These are phyloP conservation scores for Miscanthus lutarioriparius DNA, from an alignment of 176 grass and related monocot species.

Conservation along the genomic window DNA sequence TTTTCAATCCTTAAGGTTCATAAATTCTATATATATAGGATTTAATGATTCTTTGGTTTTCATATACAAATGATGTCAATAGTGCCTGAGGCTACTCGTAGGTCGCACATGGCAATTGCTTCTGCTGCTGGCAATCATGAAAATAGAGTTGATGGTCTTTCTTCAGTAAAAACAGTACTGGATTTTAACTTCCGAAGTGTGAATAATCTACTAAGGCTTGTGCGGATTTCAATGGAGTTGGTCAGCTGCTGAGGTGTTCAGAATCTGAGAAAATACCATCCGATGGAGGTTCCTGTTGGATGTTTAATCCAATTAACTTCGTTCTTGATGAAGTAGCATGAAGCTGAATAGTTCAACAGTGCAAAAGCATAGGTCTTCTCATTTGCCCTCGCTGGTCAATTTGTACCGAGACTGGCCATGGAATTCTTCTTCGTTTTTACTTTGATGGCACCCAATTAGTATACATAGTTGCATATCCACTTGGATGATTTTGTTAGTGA, in stretches of 20 bases:
- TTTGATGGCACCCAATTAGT: conserved; percentile 9
- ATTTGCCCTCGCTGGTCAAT: background rate
- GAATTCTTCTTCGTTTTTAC: conserved; percentile 20
- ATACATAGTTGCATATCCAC: conserved; percentile 25
- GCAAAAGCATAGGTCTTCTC: conserved; percentile 25
- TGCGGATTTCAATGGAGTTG: conserved; percentile 82
- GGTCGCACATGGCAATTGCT: too few relatives aligned
- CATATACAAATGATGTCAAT: conserved; percentile 75
- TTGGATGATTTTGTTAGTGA: conserved; percentile 29
- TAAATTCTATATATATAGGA: conserved; percentile 13
- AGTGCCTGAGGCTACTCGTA: conserved; percentile 73
- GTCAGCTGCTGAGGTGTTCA: conserved; percentile 55
- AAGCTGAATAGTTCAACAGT: background rate
- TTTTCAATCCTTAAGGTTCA: conserved; percentile 33
- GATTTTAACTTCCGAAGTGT: conserved; percentile 92
- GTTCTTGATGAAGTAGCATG: conserved; percentile 22
- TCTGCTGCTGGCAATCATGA: conserved; percentile 47
- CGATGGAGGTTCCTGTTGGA: background rate
- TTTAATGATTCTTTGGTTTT: conserved; percentile 33
- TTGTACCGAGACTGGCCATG: conserved; percentile 39
- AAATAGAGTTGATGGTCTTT: conserved; percentile 50
- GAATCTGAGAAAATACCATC: conserved; percentile 19
- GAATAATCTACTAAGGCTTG: conserved; percentile 70
- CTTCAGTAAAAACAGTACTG: conserved; percentile 77
- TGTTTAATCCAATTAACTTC: background rate